These are phyloP conservation scores for Cupressus sempervirens DNA, from an alignment of 75 land plant genomes.

Conservation along the genomic window DNA sequence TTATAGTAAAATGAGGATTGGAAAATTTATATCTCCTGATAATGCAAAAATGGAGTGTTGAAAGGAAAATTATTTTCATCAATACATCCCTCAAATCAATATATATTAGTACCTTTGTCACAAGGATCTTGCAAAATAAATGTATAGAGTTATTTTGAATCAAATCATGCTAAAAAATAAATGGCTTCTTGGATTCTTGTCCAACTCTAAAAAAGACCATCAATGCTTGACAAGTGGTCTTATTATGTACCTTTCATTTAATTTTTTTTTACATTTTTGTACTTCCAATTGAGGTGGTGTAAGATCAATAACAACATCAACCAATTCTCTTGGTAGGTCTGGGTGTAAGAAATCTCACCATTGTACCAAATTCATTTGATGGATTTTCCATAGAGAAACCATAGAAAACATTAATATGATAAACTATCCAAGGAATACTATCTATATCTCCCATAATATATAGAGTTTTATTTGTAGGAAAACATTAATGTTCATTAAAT, in stretches of 20 bases:
- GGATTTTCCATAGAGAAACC: slow-evolving; percentile 29
- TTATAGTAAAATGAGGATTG: slow-evolving; percentile 91
- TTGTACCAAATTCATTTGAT: slow-evolving; percentile 57
- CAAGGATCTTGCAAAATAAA: slow-evolving; percentile 99
- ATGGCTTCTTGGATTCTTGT: slow-evolving; percentile 44
- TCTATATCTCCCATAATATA: slow-evolving; percentile 95
- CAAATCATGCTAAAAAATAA: slow-evolving; percentile 96
- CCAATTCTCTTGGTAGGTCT: slow-evolving; percentile 58
- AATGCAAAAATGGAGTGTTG: slow-evolving; percentile 92
- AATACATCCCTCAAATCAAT: no score
- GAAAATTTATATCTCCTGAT: slow-evolving; percentile 98
- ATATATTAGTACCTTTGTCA: no score
- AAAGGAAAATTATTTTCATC: no score
- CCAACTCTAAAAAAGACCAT: slow-evolving; percentile 82
- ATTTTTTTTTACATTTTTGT: slow-evolving; percentile 41
- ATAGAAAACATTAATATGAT: slow-evolving; percentile 77
- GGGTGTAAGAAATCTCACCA: slow-evolving; percentile 76
- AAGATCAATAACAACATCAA: slow-evolving; percentile 46
- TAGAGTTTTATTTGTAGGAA: slow-evolving; percentile 97
- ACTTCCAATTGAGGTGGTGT: slow-evolving; percentile 25
- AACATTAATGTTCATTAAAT: slow-evolving; percentile 99
- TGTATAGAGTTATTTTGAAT: slow-evolving; percentile 91
- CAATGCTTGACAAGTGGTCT: slow-evolving; percentile 89
- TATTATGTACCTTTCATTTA: slow-evolving; percentile 82
- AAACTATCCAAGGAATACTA: slow-evolving; percentile 65